Evolutionary conservation across 1,284 basidiomycete genomes (phyloP).

Genomic region (Tilletia horrida): DNA sequence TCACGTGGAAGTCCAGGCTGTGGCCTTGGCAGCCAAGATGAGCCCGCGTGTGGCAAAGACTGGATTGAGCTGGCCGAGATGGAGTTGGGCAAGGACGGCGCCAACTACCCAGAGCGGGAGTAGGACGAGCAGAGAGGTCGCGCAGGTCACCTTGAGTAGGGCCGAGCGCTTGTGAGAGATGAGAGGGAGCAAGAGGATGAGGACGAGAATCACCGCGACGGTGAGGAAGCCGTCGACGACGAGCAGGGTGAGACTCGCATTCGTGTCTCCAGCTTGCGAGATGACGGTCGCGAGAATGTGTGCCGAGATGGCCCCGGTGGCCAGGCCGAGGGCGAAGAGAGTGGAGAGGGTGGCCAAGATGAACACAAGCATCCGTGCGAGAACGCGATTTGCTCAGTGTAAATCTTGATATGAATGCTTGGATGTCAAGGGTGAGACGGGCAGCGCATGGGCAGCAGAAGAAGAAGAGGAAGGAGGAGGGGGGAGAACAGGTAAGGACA

Average conservation of each 20-base stretch:
- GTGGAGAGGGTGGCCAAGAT: not conserved
- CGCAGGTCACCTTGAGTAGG: not conserved
- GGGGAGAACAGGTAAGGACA: no score
- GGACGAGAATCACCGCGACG: not conserved
- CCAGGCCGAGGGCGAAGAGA: not conserved
- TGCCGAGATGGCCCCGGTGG: not conserved
- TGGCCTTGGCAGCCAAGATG: not conserved
- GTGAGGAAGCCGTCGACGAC: constrained; percentile 1
- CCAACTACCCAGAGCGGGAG: not conserved
- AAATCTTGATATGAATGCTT: no score
- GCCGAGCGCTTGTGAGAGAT: not conserved
- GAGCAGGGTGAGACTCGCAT: not conserved
- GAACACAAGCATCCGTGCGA: no score
- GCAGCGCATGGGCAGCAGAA: no score
- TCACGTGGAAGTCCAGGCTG: not conserved
- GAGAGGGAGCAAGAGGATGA: not conserved
- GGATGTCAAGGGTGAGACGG: no score
- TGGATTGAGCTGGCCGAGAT: not conserved
- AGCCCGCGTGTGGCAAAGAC: not conserved
- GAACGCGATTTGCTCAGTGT: no score
- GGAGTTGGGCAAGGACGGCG: not conserved
- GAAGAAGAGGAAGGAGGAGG: no score
- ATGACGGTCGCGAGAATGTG: not conserved
- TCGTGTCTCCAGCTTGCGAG: not conserved
- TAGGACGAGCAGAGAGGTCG: not conserved